phyloP scores from a whole-genome alignment of 73 alveolate genomes.

The Tetrahymena elliotti region DNA sequence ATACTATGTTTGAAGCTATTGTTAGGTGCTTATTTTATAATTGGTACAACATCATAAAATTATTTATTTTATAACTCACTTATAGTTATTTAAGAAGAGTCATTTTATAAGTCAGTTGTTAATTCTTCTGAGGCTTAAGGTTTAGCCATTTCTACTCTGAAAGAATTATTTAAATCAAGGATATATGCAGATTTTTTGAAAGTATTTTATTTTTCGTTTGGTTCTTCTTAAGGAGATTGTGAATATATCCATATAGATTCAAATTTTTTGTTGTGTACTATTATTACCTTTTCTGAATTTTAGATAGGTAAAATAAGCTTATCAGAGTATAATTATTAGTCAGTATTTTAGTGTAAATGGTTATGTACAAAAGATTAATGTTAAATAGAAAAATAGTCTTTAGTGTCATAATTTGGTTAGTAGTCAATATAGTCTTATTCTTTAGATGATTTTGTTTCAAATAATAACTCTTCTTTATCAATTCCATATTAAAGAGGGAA shows the following conservation, averaged over 20 bases:
- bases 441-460: not conserved
- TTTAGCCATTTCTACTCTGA: not conserved
- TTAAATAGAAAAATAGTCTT: not conserved
- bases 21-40: not conserved
- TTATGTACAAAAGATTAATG: not conserved
- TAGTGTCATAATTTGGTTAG: not conserved
- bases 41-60: not conserved
- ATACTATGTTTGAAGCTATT: not conserved
- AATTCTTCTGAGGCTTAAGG: not conserved
- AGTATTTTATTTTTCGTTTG: too few species aligned
- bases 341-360: not conserved
- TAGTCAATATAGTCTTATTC: not conserved
- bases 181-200: not conserved
- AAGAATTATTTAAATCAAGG: not conserved
- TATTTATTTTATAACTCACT: not conserved
- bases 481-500: not conserved
- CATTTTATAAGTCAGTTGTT: not conserved
- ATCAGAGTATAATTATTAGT: not conserved
- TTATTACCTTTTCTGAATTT: not conserved
- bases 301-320: not conserved
- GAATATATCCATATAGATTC: not conserved
- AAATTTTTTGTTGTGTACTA: not conserved
- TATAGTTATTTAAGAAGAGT: not conserved
- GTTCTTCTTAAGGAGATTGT: not conserved
- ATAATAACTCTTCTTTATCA: not conserved